Evolutionary conservation across 495 filamentous ascomycete genomes (phyloP).

Genomic region (Talaromyces borbonicus): DNA sequence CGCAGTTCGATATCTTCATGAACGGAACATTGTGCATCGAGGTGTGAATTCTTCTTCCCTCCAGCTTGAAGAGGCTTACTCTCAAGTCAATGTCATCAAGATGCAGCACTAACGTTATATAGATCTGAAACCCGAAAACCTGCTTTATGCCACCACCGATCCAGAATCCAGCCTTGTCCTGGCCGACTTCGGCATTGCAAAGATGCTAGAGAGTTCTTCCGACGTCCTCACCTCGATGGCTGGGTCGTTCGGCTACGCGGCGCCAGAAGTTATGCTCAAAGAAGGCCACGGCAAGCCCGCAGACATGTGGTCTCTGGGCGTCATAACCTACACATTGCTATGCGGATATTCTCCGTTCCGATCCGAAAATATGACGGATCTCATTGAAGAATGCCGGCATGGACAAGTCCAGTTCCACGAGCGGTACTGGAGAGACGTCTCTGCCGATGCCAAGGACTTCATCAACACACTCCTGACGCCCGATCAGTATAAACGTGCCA

Average conservation of each 20-base stretch:
- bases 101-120: background rate
- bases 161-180: constrained; percentile 77
- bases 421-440: constrained; percentile 97
- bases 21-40: constrained; percentile 93
- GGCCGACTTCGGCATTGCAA: constrained; percentile 97
- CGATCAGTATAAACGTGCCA: constrained; percentile 63
- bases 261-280: constrained; percentile 97
- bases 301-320: constrained; percentile 98
- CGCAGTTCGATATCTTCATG: constrained; percentile 89
- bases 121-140: constrained; percentile 98
- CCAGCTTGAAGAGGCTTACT: no score
- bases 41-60: constrained; percentile 38
- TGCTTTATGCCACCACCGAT: constrained; percentile 79
- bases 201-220: constrained; percentile 86
- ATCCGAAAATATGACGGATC: constrained; percentile 81
- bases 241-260: constrained; percentile 95
- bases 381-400: constrained; percentile 88
- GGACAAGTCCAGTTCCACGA: constrained; percentile 95
- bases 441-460: constrained; percentile 90
- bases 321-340: constrained; percentile 98
- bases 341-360: constrained; percentile 98
- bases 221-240: constrained; percentile 97
- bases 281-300: constrained; percentile 97
- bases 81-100: no score
- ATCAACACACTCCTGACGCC: constrained; percentile 75